These are phyloP conservation scores for Quercus mongolica DNA, from an alignment of 306 rosid genomes.

Conservation along the genomic window DNA sequence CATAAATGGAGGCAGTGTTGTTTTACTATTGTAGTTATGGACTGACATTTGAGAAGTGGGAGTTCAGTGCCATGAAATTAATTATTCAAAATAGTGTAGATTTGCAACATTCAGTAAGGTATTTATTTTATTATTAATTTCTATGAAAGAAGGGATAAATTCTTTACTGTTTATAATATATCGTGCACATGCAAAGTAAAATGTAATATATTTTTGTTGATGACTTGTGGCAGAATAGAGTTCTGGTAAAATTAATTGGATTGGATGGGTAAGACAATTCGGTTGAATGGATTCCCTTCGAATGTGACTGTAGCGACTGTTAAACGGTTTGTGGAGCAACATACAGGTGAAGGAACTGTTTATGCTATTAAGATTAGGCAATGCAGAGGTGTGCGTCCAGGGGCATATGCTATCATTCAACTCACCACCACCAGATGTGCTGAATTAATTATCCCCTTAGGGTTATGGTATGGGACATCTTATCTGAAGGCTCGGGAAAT, in stretches of 20 bases:
- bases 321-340: no score
- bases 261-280: slow-evolving; percentile 65
- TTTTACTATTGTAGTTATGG: background rate
- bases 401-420: no score
- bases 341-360: no score
- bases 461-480: no score
- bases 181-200: no score
- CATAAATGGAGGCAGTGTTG: background rate
- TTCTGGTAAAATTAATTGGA: background rate
- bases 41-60: background rate
- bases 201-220: background rate
- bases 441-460: no score
- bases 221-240: background rate
- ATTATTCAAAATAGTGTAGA: background rate
- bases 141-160: background rate
- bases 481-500: no score
- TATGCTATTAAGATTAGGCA: no score
- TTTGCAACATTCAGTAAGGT: background rate
- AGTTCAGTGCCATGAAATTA: background rate
- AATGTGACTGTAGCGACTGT: background rate
- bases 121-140: background rate
- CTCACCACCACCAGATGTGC: no score
- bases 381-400: no score
- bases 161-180: background rate
- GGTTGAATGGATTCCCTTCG: slow-evolving; percentile 58